Percentiles rank a stretch among this genome's conserved stretches.
These are phyloP conservation scores for Arbutus unedo DNA, from an alignment of 148 eudicot genomes.

Conservation along the genomic window DNA sequence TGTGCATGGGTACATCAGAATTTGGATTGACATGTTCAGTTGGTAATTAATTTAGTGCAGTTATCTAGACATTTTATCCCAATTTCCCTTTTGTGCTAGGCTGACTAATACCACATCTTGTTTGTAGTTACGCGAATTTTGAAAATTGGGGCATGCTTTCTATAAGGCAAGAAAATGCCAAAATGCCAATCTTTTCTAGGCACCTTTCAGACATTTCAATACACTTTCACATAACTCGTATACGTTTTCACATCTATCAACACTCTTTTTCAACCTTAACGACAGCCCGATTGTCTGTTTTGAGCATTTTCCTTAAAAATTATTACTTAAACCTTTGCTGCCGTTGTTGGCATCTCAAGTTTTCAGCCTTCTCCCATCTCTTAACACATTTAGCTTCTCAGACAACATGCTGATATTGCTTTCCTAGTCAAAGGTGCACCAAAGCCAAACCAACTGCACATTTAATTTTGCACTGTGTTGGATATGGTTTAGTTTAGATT, in stretches of 20 bases:
- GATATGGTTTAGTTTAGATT: background rate
- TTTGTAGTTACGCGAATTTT: background rate
- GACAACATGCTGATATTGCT: background rate
- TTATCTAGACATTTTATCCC: background rate
- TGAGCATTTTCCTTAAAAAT: background rate
- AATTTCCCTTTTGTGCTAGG: background rate
- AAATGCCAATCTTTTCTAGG: background rate
- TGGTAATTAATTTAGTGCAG: background rate
- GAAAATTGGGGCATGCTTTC: background rate
- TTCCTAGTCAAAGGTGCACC: background rate
- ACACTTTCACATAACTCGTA: background rate
- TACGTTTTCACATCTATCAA: background rate
- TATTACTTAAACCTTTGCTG: background rate
- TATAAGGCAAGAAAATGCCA: background rate
- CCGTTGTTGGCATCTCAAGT: background rate
- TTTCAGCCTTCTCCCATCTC: background rate
- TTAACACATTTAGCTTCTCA: background rate
- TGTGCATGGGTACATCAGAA: background rate
- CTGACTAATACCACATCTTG: background rate
- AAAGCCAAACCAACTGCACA: background rate
- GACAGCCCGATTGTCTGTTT: background rate
- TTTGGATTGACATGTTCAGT: background rate
- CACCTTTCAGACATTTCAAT: background rate
- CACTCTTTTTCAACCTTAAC: background rate
- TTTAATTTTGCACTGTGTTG: background rate